A percentile compares a stretch with the other conserved stretches of the same genome.
Evolutionary conservation across 345 rosid genomes (phyloP).

Genomic region (Barbarea vulgaris): DNA sequence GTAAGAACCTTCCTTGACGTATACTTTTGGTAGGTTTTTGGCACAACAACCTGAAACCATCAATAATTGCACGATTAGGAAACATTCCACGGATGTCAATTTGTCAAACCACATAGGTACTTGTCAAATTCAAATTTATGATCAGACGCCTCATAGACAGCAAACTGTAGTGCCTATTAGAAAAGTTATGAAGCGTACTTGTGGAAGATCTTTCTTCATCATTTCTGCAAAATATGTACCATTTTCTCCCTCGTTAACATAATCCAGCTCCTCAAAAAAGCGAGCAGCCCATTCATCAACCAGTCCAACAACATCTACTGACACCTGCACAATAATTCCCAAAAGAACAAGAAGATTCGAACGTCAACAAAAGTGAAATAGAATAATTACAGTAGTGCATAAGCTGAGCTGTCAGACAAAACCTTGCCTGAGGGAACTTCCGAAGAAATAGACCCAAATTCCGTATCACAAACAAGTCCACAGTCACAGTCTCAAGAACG

Average conservation of each 20-base stretch:
- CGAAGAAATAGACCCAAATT: conserved; percentile 83
- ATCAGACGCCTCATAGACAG: not conserved
- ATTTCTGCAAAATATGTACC: conserved; percentile 87
- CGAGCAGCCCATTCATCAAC: conserved; percentile 99
- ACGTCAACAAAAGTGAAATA: conserved; percentile 7
- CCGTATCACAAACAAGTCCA: conserved; percentile 81
- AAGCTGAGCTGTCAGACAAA: conserved; percentile 28
- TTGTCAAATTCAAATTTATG: conserved; percentile 1
- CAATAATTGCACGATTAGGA: conserved; percentile 2
- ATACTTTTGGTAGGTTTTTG: conserved; percentile 74
- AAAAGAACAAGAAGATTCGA: conserved; percentile 11
- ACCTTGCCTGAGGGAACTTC: conserved; percentile 88
- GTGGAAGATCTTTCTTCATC: conserved; percentile 99
- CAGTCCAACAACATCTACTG: conserved; percentile 92
- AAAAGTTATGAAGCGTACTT: conserved; percentile 53
- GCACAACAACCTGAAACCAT: conserved; percentile 75
- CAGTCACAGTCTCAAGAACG: conserved; percentile 94
- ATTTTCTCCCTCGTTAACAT: conserved; percentile 93
- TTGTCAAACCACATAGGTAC: conserved; percentile 7
- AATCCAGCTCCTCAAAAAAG: conserved; percentile 96
- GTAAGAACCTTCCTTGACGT: conserved; percentile 98
- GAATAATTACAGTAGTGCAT: conserved; percentile 10
- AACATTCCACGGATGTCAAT: conserved; percentile 6
- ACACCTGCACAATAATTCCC: conserved; percentile 48
- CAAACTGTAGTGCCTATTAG: not conserved